Evolutionary conservation across 1,284 basidiomycete species (phyloP).

Genomic region (Rhodotorula glutinis): DNA sequence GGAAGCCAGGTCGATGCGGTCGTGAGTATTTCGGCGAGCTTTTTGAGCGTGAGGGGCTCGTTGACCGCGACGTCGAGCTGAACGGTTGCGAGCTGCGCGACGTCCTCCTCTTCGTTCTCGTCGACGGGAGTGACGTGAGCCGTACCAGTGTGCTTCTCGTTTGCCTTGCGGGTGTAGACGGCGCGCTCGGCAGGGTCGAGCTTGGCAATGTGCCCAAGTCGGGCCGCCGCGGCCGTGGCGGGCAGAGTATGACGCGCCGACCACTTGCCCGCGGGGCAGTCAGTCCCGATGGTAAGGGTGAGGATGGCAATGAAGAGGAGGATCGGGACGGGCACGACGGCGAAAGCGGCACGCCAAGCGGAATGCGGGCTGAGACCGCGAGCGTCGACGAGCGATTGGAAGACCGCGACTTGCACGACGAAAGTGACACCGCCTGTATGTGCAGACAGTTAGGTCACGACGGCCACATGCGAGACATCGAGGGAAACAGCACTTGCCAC

Average conservation of each 20-base stretch:
- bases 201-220: constrained; percentile 45
- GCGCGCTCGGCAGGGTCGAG: constrained; percentile 46
- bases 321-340: constrained; percentile 60
- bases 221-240: constrained; percentile 48
- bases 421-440: constrained; percentile 57
- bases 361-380: constrained; percentile 53
- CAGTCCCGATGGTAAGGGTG: constrained; percentile 57
- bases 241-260: constrained; percentile 55
- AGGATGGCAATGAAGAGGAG: constrained; percentile 54
- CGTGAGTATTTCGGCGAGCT: constrained; percentile 50
- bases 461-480: no score
- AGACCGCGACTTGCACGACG: constrained; percentile 58
- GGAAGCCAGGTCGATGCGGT: constrained; percentile 63
- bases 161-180: constrained; percentile 45
- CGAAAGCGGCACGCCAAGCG: constrained; percentile 62
- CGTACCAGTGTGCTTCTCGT: constrained; percentile 44
- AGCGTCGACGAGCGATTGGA: constrained; percentile 51
- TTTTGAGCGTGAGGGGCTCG: constrained; percentile 53
- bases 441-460: not conserved
- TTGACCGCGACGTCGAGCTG: constrained; percentile 57
- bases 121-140: constrained; percentile 12
- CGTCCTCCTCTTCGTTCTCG: constrained; percentile 7
- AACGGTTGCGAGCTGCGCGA: constrained; percentile 27
- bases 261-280: constrained; percentile 60
- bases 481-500: no score